These are phyloP conservation scores for Pichia sp. DNA, from an alignment of 1,139 yeast species.

Conservation along the genomic window DNA sequence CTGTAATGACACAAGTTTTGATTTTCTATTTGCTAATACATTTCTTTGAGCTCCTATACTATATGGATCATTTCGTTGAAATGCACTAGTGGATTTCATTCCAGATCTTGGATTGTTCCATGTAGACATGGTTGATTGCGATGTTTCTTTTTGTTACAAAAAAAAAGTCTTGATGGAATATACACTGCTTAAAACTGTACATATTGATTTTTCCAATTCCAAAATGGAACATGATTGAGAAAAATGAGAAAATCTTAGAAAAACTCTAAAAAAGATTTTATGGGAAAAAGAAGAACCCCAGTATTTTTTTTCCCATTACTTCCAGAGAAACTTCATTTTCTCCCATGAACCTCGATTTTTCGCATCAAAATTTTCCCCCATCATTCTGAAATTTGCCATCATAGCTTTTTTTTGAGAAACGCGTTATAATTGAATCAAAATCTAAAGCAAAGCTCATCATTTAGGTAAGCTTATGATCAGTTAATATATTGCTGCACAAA, in stretches of 20 bases:
- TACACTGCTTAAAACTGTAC: no score
- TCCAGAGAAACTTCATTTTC: background rate
- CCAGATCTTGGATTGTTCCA: background rate
- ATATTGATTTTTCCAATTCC: no score
- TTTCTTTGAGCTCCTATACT: background rate
- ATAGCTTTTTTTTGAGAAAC: background rate
- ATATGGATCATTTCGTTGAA: no score
- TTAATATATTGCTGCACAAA: no score
- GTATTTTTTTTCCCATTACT: no score
- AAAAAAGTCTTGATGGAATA: no score
- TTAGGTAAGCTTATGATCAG: no score
- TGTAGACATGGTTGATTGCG: background rate
- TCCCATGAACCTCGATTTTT: background rate
- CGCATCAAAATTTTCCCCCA: background rate
- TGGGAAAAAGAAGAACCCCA: no score
- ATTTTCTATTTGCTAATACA: background rate
- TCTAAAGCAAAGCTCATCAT: background rate
- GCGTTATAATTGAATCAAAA: background rate
- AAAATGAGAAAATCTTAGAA: no score
- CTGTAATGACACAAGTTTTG: background rate
- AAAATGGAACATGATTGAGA: no score
- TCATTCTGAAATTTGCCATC: background rate
- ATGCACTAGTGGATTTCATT: background rate
- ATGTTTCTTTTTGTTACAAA: no score
- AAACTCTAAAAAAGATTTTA: no score